Base-by-base conservation (phyloP, 2,329 filamentous ascomycete genomes). In the Ilyonectria robusta region DNA sequence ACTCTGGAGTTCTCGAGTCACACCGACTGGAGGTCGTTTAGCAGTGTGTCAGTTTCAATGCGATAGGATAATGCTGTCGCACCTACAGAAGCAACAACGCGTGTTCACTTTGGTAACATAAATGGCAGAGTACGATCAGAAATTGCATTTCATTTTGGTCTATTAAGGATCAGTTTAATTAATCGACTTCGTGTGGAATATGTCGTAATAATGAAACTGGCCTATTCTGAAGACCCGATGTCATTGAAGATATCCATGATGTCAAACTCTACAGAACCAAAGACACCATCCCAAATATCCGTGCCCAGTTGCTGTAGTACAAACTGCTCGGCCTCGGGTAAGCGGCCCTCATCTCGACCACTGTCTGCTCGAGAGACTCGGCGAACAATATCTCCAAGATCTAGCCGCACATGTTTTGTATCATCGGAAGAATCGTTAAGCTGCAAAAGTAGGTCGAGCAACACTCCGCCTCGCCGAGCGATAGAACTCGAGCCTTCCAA, bases 331-430 rank as follows among this genome's bases (percentile, higher is more conserved):
- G 23, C 40, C 17, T 57, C 40, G 3, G 35, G 15, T 11, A 31
- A 17, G 8, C 35, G 35, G 7, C 19, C 31, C 5, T 55, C 19
- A 29, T 29, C 7, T 2, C 23, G 54, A 33, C 15, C 23, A 5
- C 46, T 6, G 23, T 58, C 19, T 5, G n/a, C 44, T 10, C 40
- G 40, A 8, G 48, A 65, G 5, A 62, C 59, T 7, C 40, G 47
- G 15, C 37, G 59, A 13, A 62, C n/a, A 10, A 62, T 54, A 7
- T 62, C 59, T 1, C 59, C 19, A 1, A 62, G 11, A 19, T 62
- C 59, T 13, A 56, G 40, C 4, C 19, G 37, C 21, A 19, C 19
- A 2, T 21, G n/a, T 17, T 26, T 26, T 54, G 15, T 37, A 0
- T 21, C 26, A 19, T 5, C 13, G 3, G 17, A 5, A 19, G 47